Percentiles rank a stretch among this genome's conserved stretches.
These are phyloP conservation scores for Skeletonema costatum DNA, from an alignment of 108 stramenopile species.

Conservation along the genomic window DNA sequence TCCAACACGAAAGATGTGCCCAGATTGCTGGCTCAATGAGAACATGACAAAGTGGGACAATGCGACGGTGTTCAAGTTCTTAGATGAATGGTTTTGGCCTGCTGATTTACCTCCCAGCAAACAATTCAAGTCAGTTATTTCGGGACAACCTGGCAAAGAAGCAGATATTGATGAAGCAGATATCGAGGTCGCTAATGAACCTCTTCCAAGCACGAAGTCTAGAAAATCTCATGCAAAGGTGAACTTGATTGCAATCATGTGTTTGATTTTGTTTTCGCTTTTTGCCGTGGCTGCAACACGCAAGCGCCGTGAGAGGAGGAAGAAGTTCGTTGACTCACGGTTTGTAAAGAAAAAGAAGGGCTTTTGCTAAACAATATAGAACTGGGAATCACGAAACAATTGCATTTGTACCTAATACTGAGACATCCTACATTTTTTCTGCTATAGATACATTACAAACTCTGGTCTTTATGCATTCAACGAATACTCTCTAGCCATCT, in stretches of 20 bases:
- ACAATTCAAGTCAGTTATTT: constrained; percentile 22
- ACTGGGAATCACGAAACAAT: background rate
- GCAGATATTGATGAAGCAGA: background rate
- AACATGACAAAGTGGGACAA: constrained; percentile 29
- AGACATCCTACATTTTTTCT: no score
- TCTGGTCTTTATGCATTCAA: background rate
- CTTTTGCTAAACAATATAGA: background rate
- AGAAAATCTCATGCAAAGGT: background rate
- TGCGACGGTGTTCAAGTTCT: constrained; percentile 22
- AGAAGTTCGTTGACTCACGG: constrained; percentile 13
- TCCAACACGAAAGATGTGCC: constrained; percentile 39
- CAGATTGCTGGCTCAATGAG: constrained; percentile 37
- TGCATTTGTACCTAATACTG: background rate
- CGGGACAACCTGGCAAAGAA: constrained; percentile 12
- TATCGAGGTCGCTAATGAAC: background rate
- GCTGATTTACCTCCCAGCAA: constrained; percentile 1
- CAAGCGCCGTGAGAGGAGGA: constrained; percentile 6
- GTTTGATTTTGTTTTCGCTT: background rate
- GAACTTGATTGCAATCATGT: background rate
- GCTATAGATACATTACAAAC: background rate
- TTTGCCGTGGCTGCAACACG: background rate
- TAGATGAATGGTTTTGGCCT: constrained; percentile 43
- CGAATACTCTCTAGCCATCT: background rate
- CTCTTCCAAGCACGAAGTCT: background rate
- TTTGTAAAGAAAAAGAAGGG: constrained; percentile 2